Conservation (phyloP, 495 filamentous ascomycete species). For the Trichoderma reesei region DNA sequence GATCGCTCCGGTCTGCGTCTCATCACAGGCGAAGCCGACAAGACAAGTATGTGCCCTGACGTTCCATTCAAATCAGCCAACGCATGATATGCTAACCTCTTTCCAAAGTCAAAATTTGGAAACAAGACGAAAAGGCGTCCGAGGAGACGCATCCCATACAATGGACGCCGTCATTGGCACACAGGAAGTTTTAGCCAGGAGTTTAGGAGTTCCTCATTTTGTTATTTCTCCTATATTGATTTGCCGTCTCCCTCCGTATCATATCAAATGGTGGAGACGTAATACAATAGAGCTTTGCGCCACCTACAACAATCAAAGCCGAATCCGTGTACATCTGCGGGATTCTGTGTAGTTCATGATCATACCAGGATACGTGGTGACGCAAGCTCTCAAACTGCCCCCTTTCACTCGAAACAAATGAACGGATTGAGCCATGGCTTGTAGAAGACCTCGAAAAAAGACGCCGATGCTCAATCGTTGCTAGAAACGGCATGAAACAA, state of each 20-base stretch:
- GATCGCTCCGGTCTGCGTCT: slow-evolving; percentile 80
- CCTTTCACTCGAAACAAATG: too few relatives aligned
- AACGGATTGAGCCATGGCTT: too few relatives aligned
- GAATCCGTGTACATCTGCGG: neutral
- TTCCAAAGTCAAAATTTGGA: slow-evolving; percentile 81
- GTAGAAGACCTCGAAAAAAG: too few relatives aligned
- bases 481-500: too few relatives aligned
- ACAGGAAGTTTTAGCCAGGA: slow-evolving; percentile 26
- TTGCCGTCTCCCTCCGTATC: neutral
- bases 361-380: neutral
- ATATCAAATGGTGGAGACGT: neutral
- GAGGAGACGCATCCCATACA: slow-evolving; percentile 84
- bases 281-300: neutral
- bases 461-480: too few relatives aligned
- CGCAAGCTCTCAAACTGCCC: too few relatives aligned
- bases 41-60: slow-evolving; percentile 54
- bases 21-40: slow-evolving; percentile 92
- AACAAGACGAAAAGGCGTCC: slow-evolving; percentile 79
- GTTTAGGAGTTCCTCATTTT: neutral
- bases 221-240: too few relatives aligned
- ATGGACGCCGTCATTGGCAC: slow-evolving; percentile 78
- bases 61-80: too few relatives aligned
- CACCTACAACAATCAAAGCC: neutral
- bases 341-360: neutral
- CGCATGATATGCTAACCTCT: slow-evolving; percentile 24